phyloP scores from a whole-genome alignment of 2,329 filamentous ascomycete species.

The Fusarium buxicola region DNA sequence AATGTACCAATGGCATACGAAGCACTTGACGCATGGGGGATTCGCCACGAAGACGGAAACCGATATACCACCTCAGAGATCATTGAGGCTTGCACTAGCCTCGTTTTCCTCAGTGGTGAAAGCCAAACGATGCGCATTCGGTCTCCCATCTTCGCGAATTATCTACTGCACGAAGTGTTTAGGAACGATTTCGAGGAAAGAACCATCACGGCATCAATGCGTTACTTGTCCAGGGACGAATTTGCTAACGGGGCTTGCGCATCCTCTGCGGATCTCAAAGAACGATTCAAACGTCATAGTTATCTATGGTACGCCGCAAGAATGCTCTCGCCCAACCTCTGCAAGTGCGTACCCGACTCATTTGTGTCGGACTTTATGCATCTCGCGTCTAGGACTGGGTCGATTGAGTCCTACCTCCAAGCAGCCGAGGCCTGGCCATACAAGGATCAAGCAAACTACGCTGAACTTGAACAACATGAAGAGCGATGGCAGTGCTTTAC shows the following conservation, averaged over 20 bases:
- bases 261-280: background rate
- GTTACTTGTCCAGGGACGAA: background rate
- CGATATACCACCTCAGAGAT: background rate
- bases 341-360: background rate
- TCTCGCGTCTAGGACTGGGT: background rate
- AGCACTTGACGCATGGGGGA: background rate
- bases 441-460: background rate
- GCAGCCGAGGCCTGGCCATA: conserved; percentile 7
- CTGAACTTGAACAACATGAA: conserved; percentile 1
- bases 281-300: background rate
- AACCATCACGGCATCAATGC: background rate
- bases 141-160: background rate
- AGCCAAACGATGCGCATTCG: background rate
- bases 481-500: conserved; percentile 7
- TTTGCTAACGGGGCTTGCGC: background rate
- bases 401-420: conserved; percentile 9
- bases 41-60: background rate
- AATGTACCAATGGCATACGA: conserved; percentile 1
- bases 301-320: conserved; percentile 13
- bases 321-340: background rate
- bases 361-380: background rate
- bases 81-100: background rate
- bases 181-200: background rate
- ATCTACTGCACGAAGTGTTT: background rate
- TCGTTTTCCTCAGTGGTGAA: background rate